These are phyloP conservation scores for Leptosphaerulina australis DNA, from an alignment of 2,329 filamentous ascomycete genomes.

Conservation along the genomic window DNA sequence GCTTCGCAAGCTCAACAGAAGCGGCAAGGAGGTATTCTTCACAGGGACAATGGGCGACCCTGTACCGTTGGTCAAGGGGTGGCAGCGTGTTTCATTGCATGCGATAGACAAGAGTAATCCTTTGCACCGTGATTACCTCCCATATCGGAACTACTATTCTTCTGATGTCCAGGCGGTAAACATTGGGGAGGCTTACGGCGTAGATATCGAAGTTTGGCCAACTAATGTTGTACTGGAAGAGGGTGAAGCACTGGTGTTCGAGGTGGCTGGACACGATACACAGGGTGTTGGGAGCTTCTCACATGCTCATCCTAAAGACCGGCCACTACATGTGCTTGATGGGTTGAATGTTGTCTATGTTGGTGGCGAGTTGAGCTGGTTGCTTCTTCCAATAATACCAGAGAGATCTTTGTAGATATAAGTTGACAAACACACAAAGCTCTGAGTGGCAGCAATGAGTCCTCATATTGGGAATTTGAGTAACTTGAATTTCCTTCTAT, in stretches of 20 bases:
- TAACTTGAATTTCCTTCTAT: no score
- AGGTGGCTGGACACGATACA: constrained; percentile 35
- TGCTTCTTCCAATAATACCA: no score
- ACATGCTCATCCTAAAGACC: neutral
- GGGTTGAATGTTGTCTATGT: neutral
- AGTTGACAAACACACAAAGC: no score
- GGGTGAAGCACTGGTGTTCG: constrained; percentile 58
- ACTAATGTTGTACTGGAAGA: constrained; percentile 60
- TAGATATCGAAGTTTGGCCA: constrained; percentile 67
- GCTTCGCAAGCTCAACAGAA: constrained; percentile 57
- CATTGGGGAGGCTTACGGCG: constrained; percentile 58
- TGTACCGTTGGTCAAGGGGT: constrained; percentile 63
- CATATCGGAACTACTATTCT: constrained; percentile 59
- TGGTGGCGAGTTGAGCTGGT: no score
- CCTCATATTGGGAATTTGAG: no score
- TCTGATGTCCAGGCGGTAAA: constrained; percentile 61
- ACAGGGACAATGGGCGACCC: constrained; percentile 66
- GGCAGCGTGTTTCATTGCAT: constrained; percentile 61
- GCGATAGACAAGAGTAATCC: constrained; percentile 49
- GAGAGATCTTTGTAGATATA: no score
- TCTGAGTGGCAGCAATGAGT: no score
- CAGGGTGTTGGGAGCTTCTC: neutral
- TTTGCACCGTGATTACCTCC: constrained; percentile 26
- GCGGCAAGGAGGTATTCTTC: constrained; percentile 62
- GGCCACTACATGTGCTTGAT: neutral